Evolutionary conservation across 805 yeast species (phyloP).

Genomic region (Yarrowia divulgata): DNA sequence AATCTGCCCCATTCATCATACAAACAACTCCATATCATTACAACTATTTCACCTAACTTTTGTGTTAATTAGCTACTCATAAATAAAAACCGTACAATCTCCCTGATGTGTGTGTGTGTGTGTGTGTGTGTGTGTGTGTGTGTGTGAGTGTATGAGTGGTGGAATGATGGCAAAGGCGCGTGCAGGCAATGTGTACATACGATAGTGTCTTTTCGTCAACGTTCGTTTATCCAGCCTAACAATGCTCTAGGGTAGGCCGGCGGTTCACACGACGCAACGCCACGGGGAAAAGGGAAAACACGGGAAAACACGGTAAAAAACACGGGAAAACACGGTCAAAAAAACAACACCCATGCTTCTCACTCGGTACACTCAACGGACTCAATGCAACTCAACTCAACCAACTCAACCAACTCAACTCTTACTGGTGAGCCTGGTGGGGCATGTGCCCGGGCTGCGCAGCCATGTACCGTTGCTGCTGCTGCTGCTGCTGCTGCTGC

Average conservation of each 20-base stretch:
- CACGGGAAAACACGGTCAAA: too few species aligned
- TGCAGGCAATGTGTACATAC: too few species aligned
- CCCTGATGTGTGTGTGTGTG: conserved; percentile 6
- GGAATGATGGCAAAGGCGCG: too few species aligned
- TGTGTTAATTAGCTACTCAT: conserved; percentile 25
- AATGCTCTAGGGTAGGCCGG: conserved; percentile 17
- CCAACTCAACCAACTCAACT: too few species aligned
- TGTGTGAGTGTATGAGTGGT: background rate
- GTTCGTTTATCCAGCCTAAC: background rate
- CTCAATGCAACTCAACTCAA: background rate
- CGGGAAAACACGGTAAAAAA: background rate
- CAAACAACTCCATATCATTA: conserved; percentile 35
- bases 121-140: background rate
- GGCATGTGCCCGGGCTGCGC: conserved; percentile 42
- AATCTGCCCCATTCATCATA: background rate
- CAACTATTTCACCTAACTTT: conserved; percentile 35
- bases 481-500: conserved; percentile 47
- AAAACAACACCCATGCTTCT: too few species aligned
- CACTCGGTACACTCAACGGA: too few species aligned
- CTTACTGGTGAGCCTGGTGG: conserved; percentile 38
- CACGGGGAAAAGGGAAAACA: background rate
- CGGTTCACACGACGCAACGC: too few species aligned
- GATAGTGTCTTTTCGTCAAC: background rate
- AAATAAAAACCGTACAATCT: conserved; percentile 31
- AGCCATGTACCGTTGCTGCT: conserved; percentile 47